Conservation (phyloP, 2,329 filamentous ascomycete species). For the Fusarium staphyleae region DNA sequence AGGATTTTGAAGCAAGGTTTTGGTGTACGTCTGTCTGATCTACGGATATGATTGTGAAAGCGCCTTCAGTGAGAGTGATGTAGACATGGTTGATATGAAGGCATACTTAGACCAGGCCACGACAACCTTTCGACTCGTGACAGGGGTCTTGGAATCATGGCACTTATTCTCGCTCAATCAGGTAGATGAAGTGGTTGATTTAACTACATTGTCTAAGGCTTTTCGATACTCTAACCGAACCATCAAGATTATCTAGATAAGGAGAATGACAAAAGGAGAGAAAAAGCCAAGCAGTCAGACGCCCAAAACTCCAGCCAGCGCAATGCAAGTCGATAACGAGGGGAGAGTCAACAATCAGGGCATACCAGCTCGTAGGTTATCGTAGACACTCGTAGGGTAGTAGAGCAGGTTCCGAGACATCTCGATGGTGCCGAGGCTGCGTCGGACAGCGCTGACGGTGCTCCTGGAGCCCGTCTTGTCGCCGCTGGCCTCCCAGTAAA, state of each 20-base stretch:
- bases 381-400: constrained; percentile 65
- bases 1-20: constrained; percentile 3
- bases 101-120: too few species aligned
- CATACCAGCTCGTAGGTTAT: constrained; percentile 59
- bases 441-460: constrained; percentile 62
- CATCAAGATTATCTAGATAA: constrained; percentile 10
- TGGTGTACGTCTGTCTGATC: neutral
- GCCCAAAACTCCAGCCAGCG: constrained; percentile 3
- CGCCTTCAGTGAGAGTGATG: too few species aligned
- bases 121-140: too few species aligned
- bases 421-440: constrained; percentile 58
- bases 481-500: constrained; percentile 85
- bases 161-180: too few species aligned
- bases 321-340: constrained; percentile 16
- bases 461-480: constrained; percentile 63
- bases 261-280: constrained; percentile 5
- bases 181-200: neutral
- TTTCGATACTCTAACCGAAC: constrained; percentile 24
- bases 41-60: neutral
- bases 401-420: constrained; percentile 57
- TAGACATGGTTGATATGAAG: too few species aligned
- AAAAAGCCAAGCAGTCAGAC: neutral
- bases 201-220: constrained; percentile 10
- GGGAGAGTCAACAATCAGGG: constrained; percentile 17
- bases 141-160: too few species aligned